Base-by-base conservation (phyloP, 169 alveolate species). In the Cryptosporidium muris region DNA sequence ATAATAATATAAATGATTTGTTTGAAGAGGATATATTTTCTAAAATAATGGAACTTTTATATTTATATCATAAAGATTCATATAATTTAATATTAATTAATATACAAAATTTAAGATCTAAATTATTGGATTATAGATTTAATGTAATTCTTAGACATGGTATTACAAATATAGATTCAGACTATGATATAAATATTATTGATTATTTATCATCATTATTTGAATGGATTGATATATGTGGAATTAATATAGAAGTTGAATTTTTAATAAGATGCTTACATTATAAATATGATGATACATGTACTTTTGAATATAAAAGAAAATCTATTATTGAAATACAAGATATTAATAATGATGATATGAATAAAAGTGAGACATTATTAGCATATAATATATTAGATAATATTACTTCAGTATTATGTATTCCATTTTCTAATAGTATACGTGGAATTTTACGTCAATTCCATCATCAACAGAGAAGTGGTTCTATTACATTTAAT, bases 181-280 rank as follows among this genome's bases (percentile, higher is more conserved):
- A 38, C 2, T 16, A 11, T 40, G 63, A 53, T 8, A 53, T 53
- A 5, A 74, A 56, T 34, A 4, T 74, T 16, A 38, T 74, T 34
- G 85, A 74, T 40, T 74, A 74, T n/a, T 36, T 74, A 43, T 51
- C 56, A 9, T 53, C 85, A n/a, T 25, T 74, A 8, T 74, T 74
- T 37, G 85, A 74, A 12, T 74, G 85, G 85, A 47, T 74, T 56
- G 52, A 49, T 8, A 68, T 74, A 12, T 74, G 85, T 60, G 85
- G 85, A 38, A 64, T 74, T 40, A 16, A 66, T 7, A 62, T 74
- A 3, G 85, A 74, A 16, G 12, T 51, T 4, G 85, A 74, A 48
- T 74, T 74, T 25, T 63, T 74, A 45, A 25, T 34, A 3, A 60
- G 60, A 36, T 54, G 74, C 48, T 62, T 74, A 14, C 47, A 40